A percentile compares a stretch with the other conserved stretches of the same genome.
phyloP scores from a whole-genome alignment of 805 yeast genomes.

The Nakazawaea sp. region DNA sequence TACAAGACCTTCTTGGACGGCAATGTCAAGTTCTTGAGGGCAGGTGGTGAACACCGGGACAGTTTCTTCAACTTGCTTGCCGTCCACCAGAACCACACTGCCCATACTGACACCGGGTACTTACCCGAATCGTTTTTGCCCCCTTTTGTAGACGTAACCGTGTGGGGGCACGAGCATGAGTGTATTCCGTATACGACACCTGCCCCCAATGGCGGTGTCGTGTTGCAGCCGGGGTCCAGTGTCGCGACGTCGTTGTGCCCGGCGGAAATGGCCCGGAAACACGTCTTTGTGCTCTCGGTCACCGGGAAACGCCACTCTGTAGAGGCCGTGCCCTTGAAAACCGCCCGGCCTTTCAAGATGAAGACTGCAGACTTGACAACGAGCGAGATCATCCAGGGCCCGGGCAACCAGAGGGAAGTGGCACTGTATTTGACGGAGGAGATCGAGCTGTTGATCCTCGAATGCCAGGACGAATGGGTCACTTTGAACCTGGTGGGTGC shows the following conservation, averaged over 20 bases:
- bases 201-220: slow-evolving; percentile 62
- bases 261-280: slow-evolving; percentile 73
- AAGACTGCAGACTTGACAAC: slow-evolving; percentile 51
- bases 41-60: slow-evolving; percentile 32
- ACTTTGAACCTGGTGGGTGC: slow-evolving; percentile 17
- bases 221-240: slow-evolving; percentile 89
- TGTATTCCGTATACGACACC: slow-evolving; percentile 66
- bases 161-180: slow-evolving; percentile 99
- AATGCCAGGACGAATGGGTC: slow-evolving; percentile 47
- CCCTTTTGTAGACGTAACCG: slow-evolving; percentile 66
- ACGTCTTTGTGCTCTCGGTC: slow-evolving; percentile 65
- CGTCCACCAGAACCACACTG: slow-evolving; percentile 87
- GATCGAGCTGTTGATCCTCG: slow-evolving; percentile 60
- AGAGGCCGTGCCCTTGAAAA: slow-evolving; percentile 55
- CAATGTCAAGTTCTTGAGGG: slow-evolving; percentile 70
- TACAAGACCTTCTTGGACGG: slow-evolving; percentile 78
- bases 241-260: slow-evolving; percentile 86
- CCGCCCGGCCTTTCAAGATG: slow-evolving; percentile 82
- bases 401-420: slow-evolving; percentile 54
- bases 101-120: slow-evolving; percentile 73
- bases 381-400: slow-evolving; percentile 51
- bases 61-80: slow-evolving; percentile 82
- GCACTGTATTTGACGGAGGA: slow-evolving; percentile 49
- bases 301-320: slow-evolving; percentile 48
- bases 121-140: slow-evolving; percentile 86